Conservation (phyloP, 148 eudicot species). For the Diospyros kaki region DNA sequence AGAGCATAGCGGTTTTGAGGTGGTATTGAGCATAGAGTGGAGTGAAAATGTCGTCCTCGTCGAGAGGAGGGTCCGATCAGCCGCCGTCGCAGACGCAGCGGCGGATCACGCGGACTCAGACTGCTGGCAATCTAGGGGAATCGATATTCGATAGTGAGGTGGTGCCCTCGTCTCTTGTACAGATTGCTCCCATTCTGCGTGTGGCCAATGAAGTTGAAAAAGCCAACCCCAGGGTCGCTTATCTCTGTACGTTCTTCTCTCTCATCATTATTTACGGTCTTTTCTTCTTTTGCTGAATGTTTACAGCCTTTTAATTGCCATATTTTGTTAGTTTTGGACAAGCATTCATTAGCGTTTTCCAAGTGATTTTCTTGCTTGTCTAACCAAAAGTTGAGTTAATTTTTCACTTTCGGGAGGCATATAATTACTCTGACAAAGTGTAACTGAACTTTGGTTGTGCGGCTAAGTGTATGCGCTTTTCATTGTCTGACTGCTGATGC, state of each 20-base stretch:
- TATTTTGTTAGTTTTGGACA: not conserved
- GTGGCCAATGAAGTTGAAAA: constrained; percentile 69
- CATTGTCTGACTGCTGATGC: no score
- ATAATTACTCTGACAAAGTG: no score
- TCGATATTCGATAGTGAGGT: constrained; percentile 66
- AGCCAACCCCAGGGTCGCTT: constrained; percentile 57
- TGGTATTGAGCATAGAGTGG: no score
- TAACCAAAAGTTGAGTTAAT: no score
- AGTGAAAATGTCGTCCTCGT: no score
- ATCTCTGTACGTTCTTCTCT: constrained; percentile 46
- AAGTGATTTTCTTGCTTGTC: no score
- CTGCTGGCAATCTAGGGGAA: constrained; percentile 57
- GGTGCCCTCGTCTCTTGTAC: constrained; percentile 62
- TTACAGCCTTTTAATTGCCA: not conserved
- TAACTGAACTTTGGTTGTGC: no score
- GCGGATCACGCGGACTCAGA: constrained; percentile 53
- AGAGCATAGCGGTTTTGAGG: no score
- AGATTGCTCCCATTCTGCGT: constrained; percentile 70
- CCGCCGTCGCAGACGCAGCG: constrained; percentile 35
- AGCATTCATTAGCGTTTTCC: no score
- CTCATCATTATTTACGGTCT: not conserved
- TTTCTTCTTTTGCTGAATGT: not conserved
- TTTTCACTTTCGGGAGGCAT: not conserved
- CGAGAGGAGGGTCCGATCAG: constrained; percentile 39
- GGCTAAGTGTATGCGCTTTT: no score